Evolutionary conservation across 306 rosid genomes (phyloP).

Genomic region (Ziziphus jujuba): DNA sequence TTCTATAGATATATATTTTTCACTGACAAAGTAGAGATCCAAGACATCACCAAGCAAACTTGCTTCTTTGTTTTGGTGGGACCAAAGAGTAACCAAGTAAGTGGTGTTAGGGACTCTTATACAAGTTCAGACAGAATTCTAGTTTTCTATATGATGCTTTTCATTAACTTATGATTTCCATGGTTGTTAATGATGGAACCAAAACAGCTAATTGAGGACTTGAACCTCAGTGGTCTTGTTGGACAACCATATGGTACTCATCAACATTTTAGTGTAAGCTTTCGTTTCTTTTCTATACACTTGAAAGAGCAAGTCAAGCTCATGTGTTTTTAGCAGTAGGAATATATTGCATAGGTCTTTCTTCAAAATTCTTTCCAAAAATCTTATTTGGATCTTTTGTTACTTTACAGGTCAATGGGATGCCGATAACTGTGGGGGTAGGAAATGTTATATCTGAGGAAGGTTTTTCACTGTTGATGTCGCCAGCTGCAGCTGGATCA

Average conservation of each 20-base stretch:
- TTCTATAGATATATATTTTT: constrained; percentile 73
- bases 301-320: background rate
- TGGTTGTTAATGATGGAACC: constrained; percentile 10
- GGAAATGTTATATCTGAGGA: constrained; percentile 81
- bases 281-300: background rate
- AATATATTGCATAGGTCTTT: background rate
- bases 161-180: constrained; percentile 19
- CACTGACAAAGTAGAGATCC: constrained; percentile 86
- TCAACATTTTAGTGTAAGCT: constrained; percentile 74
- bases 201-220: constrained; percentile 66
- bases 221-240: constrained; percentile 73
- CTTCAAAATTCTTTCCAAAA: background rate
- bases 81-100: constrained; percentile 86
- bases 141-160: constrained; percentile 11
- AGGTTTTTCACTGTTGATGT: constrained; percentile 78
- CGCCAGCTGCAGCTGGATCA: constrained; percentile 80
- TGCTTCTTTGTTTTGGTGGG: constrained; percentile 83
- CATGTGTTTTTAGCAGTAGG: background rate
- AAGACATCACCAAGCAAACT: constrained; percentile 82
- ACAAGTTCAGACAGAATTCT: background rate
- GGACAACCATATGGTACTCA: constrained; percentile 89
- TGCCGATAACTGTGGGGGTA: constrained; percentile 86
- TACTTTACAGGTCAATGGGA: constrained; percentile 63
- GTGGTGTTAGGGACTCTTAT: background rate
- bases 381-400: constrained; percentile 14